These are phyloP conservation scores for Chimonanthus salicifolius DNA, from an alignment of 164 flowering plant species.

Conservation along the genomic window DNA sequence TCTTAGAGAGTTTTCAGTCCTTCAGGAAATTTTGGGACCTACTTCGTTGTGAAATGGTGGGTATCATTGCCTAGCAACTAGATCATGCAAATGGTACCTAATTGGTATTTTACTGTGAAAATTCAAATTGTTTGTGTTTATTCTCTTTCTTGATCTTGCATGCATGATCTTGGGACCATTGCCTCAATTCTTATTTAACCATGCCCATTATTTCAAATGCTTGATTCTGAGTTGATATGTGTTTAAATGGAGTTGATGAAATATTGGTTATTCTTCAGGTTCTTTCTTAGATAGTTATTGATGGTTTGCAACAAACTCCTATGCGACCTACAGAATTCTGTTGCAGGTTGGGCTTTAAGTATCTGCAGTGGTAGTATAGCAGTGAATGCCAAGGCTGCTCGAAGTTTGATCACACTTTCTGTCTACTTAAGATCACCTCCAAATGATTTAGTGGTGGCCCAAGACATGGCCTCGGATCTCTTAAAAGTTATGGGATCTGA, in stretches of 20 bases:
- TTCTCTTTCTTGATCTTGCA: neutral
- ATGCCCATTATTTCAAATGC: neutral
- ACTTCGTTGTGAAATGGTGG: neutral
- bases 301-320: conserved; percentile 46
- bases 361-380: conserved; percentile 42
- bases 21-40: neutral
- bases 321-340: conserved; percentile 29
- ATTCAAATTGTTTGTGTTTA: neutral
- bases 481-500: conserved; percentile 47
- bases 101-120: neutral
- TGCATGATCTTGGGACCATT: neutral
- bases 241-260: neutral
- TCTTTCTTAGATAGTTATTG: conserved; percentile 50
- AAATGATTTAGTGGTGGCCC: conserved; percentile 47
- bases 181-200: neutral
- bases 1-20: too few species aligned
- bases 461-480: conserved; percentile 53
- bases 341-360: conserved; percentile 51
- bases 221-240: neutral
- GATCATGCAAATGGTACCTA: neutral
- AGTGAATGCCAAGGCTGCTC: conserved; percentile 42
- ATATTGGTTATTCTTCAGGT: conserved; percentile 30
- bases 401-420: conserved; percentile 42
- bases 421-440: conserved; percentile 42
- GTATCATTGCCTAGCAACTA: neutral